These are phyloP conservation scores for Sanghuangporus baumii DNA, from an alignment of 1,284 basidiomycete genomes.

Conservation along the genomic window DNA sequence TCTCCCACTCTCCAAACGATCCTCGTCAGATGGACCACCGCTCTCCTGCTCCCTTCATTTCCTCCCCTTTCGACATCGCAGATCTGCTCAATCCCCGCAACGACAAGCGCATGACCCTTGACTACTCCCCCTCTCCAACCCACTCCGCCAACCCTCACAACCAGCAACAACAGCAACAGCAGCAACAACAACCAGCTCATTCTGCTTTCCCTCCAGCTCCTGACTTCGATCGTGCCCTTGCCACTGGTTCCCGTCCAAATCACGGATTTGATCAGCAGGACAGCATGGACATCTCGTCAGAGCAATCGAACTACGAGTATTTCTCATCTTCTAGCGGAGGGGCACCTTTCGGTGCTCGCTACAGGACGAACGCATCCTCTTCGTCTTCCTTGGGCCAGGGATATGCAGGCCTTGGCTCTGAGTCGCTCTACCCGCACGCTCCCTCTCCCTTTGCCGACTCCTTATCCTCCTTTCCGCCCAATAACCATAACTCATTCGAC, in stretches of 20 bases:
- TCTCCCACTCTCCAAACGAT: slow-evolving; percentile 11
- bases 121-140: slow-evolving; percentile 37
- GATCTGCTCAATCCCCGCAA: slow-evolving; percentile 44
- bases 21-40: slow-evolving; percentile 18
- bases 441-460: slow-evolving; percentile 52
- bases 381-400: slow-evolving; percentile 53
- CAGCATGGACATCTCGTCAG: slow-evolving; percentile 37
- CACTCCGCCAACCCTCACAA: slow-evolving; percentile 36
- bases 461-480: slow-evolving; percentile 48
- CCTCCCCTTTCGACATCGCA: slow-evolving; percentile 28
- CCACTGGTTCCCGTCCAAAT: slow-evolving; percentile 24
- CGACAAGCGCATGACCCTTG: slow-evolving; percentile 47
- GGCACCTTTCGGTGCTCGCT: slow-evolving; percentile 48
- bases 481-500: slow-evolving; percentile 48
- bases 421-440: slow-evolving; percentile 51
- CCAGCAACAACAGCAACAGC: slow-evolving; percentile 22
- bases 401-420: slow-evolving; percentile 43
- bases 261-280: slow-evolving; percentile 39
- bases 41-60: slow-evolving; percentile 27
- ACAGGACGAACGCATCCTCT: slow-evolving; percentile 61
- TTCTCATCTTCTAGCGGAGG: slow-evolving; percentile 42
- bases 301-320: slow-evolving; percentile 54
- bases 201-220: slow-evolving; percentile 10
- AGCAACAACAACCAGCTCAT: slow-evolving; percentile 11
- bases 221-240: slow-evolving; percentile 32